Evolutionary conservation across 1,284 basidiomycete genomes (phyloP).

Genomic region (Irpex lacteus): DNA sequence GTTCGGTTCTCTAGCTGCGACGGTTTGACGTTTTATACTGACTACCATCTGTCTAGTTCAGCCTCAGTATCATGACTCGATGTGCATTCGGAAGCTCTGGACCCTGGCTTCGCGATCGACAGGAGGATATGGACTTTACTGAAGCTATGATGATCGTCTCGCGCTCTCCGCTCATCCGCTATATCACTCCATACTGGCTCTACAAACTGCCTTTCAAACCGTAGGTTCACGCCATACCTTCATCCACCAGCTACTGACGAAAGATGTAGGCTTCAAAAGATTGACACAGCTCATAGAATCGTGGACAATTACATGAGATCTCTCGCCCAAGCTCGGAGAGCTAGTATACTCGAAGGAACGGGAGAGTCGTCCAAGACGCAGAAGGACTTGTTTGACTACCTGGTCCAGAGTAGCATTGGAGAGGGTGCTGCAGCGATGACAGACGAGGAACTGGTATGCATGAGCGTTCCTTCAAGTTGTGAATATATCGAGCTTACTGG

Average conservation of each 20-base stretch:
- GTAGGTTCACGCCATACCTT: not conserved
- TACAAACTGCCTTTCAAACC: conserved; percentile 12
- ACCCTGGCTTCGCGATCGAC: not conserved
- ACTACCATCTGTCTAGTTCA: not conserved
- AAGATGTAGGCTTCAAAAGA: conserved; percentile 3
- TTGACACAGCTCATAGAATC: not conserved
- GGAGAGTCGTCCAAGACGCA: not conserved
- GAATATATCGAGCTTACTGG: not conserved
- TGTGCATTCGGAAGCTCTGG: conserved; percentile 7
- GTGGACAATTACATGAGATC: conserved; percentile 6
- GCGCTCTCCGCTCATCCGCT: not conserved
- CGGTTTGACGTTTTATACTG: too few species aligned
- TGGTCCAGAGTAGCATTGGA: conserved; percentile 11
- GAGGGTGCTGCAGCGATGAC: conserved; percentile 12
- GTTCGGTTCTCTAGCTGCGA: not conserved
- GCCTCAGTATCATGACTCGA: conserved; percentile 2
- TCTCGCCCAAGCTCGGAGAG: not conserved
- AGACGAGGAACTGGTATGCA: conserved; percentile 12
- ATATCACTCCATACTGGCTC: conserved; percentile 7
- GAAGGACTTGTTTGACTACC: conserved; percentile 10
- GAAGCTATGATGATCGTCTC: conserved; percentile 6
- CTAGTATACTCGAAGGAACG: not conserved
- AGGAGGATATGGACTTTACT: conserved; percentile 2
- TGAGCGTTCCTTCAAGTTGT: not conserved
- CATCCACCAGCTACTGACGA: not conserved